These are phyloP conservation scores for Lactarius indigo DNA, from an alignment of 768 basidiomycete genomes.

Conservation along the genomic window DNA sequence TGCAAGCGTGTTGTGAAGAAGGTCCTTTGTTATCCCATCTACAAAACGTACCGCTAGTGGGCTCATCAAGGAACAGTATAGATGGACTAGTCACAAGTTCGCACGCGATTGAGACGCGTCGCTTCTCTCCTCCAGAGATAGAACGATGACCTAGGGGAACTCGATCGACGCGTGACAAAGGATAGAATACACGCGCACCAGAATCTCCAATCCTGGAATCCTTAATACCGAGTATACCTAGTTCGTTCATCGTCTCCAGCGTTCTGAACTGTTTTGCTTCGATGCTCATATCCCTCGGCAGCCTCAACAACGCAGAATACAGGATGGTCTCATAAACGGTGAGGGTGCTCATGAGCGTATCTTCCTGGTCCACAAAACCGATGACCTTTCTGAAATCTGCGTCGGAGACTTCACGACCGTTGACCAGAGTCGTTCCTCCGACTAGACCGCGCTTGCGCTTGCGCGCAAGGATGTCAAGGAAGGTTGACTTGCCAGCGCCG, in stretches of 20 bases:
- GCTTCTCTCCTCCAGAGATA: slow-evolving; percentile 97
- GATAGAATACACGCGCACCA: slow-evolving; percentile 43
- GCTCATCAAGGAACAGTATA: slow-evolving; percentile 94
- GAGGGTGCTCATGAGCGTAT: slow-evolving; percentile 93
- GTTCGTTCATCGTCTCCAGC: slow-evolving; percentile 92
- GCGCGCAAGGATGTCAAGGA: slow-evolving; percentile 92
- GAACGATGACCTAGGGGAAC: slow-evolving; percentile 63
- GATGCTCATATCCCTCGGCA: slow-evolving; percentile 92
- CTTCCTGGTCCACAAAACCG: slow-evolving; percentile 98
- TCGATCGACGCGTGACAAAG: neutral
- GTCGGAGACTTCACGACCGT: slow-evolving; percentile 74
- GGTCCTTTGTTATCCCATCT: neutral
- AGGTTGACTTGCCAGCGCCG: slow-evolving; percentile 93
- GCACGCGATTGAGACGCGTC: slow-evolving; percentile 95
- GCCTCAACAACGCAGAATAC: slow-evolving; percentile 84
- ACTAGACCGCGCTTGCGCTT: slow-evolving; percentile 82
- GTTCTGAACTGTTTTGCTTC: slow-evolving; percentile 95
- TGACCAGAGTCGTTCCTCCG: slow-evolving; percentile 73
- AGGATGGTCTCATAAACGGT: slow-evolving; percentile 98
- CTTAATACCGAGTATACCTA: slow-evolving; percentile 90
- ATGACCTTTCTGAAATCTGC: slow-evolving; percentile 78
- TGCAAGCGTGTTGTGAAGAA: slow-evolving; percentile 29
- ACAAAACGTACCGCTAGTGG: slow-evolving; percentile 77
- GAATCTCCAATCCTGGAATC: slow-evolving; percentile 86
- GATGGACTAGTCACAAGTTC: slow-evolving; percentile 97